These are phyloP conservation scores for Phytophthora pistaciae DNA, from an alignment of 352 stramenopile genomes.

Conservation along the genomic window DNA sequence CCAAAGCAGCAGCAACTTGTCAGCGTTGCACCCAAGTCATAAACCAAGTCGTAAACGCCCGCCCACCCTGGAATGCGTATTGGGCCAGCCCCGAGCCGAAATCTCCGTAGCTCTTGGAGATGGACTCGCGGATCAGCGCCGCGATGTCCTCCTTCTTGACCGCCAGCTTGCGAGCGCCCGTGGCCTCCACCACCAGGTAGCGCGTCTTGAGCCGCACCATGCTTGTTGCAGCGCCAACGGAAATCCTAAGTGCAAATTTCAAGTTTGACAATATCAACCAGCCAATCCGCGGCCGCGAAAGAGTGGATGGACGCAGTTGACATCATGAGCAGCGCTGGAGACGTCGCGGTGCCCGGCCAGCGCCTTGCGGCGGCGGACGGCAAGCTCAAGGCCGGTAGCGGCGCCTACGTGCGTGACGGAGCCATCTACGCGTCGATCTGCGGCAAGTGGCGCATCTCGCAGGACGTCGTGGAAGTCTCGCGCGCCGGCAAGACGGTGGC, in stretches of 20 bases:
- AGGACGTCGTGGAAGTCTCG: constrained; percentile 57
- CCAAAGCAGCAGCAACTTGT: constrained; percentile 2
- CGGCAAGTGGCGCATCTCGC: constrained; percentile 49
- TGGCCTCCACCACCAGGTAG: constrained; percentile 76
- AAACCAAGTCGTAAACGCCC: neutral
- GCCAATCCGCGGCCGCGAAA: neutral
- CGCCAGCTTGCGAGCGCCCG: constrained; percentile 49
- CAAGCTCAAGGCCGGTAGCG: constrained; percentile 50
- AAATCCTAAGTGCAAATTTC: neutral
- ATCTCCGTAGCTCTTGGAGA: constrained; percentile 75
- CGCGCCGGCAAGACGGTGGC: constrained; percentile 65
- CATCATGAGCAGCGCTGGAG: constrained; percentile 37
- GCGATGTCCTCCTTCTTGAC: constrained; percentile 74
- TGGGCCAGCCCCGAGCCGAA: constrained; percentile 70
- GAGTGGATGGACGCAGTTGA: constrained; percentile 17
- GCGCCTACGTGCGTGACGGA: constrained; percentile 68
- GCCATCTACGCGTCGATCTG: constrained; percentile 79
- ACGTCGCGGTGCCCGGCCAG: constrained; percentile 69
- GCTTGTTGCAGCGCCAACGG: neutral
- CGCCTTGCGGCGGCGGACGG: constrained; percentile 47
- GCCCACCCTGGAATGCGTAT: constrained; percentile 82
- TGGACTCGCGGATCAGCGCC: constrained; percentile 65
- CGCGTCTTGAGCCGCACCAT: constrained; percentile 87
- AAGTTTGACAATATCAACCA: neutral
- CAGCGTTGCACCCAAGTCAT: neutral